Evolutionary conservation across 169 alveolate species (phyloP).

Genomic region (Plasmodium reichenowi): DNA sequence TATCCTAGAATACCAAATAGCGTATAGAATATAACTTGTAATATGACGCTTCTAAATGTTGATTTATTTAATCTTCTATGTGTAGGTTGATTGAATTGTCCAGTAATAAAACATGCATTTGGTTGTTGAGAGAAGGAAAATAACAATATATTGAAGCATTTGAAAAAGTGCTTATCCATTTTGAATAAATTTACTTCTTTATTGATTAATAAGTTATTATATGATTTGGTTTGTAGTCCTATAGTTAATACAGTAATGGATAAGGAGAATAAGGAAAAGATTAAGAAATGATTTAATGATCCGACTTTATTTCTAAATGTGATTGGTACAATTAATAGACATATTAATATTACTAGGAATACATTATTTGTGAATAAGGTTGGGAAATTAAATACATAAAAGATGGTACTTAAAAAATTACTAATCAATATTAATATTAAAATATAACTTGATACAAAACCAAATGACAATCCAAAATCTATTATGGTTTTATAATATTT

Average conservation of each 20-base stretch:
- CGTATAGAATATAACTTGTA: constrained; percentile 66
- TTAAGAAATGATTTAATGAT: constrained; percentile 18
- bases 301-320: constrained; percentile 63
- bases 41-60: constrained; percentile 53
- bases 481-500: constrained; percentile 46
- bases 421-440: constrained; percentile 48
- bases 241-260: constrained; percentile 42
- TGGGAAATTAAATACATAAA: constrained; percentile 41
- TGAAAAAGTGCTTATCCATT: constrained; percentile 35
- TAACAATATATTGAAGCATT: constrained; percentile 60
- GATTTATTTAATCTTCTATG: constrained; percentile 69
- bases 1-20: constrained; percentile 56
- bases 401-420: constrained; percentile 54
- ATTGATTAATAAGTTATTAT: constrained; percentile 21
- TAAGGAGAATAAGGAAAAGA: constrained; percentile 57
- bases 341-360: constrained; percentile 29
- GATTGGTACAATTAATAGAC: constrained; percentile 37
- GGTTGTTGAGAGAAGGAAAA: constrained; percentile 74
- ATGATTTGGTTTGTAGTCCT: constrained; percentile 25
- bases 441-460: constrained; percentile 55
- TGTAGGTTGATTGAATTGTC: constrained; percentile 74
- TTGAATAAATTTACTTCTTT: constrained; percentile 26
- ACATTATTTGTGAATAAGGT: constrained; percentile 20
- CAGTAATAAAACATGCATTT: constrained; percentile 73
- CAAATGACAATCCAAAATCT: constrained; percentile 55